A percentile compares a stretch with the other conserved stretches of the same genome.
These are phyloP conservation scores for Arxiozyma telluris DNA, from an alignment of 1,139 yeast genomes.

Conservation along the genomic window DNA sequence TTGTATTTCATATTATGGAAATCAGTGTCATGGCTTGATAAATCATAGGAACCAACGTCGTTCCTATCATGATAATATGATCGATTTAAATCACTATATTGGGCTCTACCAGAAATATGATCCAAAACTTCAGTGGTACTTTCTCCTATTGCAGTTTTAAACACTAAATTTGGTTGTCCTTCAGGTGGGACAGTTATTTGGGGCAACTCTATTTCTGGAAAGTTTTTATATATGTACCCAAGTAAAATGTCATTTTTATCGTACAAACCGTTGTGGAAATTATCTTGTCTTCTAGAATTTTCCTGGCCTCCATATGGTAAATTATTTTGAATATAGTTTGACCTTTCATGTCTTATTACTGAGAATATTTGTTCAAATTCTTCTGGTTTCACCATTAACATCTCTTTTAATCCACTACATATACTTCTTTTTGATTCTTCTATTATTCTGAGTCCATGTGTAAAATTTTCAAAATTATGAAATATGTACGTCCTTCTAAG, in stretches of 20 bases:
- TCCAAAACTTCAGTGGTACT: background rate
- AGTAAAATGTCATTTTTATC: conserved; percentile 25
- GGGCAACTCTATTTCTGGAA: conserved; percentile 10
- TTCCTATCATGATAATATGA: background rate
- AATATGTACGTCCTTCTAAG: background rate
- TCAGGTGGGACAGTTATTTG: background rate
- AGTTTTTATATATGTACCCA: conserved; percentile 18
- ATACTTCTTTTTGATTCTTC: conserved; percentile 12
- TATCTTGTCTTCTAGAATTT: conserved; percentile 21
- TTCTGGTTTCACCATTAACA: conserved; percentile 15
- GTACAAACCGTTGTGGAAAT: conserved; percentile 21
- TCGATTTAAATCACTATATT: background rate
- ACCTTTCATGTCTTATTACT: conserved; percentile 19
- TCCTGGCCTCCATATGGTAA: conserved; percentile 18
- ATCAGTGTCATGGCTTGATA: background rate
- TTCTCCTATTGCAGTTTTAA: background rate
- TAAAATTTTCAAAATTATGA: conserved; percentile 4
- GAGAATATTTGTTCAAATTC: conserved; percentile 17
- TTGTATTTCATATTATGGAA: background rate
- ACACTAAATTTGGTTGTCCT: background rate
- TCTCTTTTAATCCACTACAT: background rate
- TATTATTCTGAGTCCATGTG: conserved; percentile 19
- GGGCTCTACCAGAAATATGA: background rate
- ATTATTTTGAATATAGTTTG: conserved; percentile 22
- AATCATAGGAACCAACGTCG: background rate